A percentile compares a stretch with the other conserved stretches of the same genome.
phyloP scores from a whole-genome alignment of 2,329 filamentous ascomycete species.

The Trichoderma arundinaceum region DNA sequence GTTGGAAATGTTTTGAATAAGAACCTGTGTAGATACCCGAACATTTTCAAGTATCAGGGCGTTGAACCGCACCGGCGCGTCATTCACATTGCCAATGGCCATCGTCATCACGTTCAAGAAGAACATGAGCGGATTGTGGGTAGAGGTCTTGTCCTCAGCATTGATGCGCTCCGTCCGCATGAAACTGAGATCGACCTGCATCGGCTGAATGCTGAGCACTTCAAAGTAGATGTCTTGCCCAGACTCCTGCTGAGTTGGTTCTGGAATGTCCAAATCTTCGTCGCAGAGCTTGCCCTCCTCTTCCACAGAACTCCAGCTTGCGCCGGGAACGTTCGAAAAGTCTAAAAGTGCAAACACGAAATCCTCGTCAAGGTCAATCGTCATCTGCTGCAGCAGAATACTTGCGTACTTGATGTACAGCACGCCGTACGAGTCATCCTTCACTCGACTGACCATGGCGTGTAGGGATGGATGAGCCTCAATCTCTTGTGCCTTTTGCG shows the following conservation, averaged over 20 bases:
- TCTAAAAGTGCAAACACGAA: conserved; percentile 97
- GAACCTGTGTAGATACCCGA: conserved; percentile 81
- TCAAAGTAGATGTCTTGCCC: conserved; percentile 98
- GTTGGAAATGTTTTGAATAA: conserved; percentile 84
- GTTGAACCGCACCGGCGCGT: conserved; percentile 92
- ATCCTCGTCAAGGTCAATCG: conserved; percentile 94
- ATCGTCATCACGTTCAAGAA: conserved; percentile 98
- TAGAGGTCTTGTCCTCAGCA: conserved; percentile 89
- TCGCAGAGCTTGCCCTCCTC: conserved; percentile 88
- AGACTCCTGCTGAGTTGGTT: conserved; percentile 81
- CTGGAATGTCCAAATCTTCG: conserved; percentile 87
- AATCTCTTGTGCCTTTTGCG: conserved; percentile 94
- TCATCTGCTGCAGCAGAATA: conserved; percentile 94
- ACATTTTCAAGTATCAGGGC: conserved; percentile 95
- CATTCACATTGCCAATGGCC: conserved; percentile 99
- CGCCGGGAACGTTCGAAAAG: conserved; percentile 90
- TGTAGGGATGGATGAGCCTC: conserved; percentile 96
- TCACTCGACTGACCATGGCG: conserved; percentile 88
- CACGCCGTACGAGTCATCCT: conserved; percentile 97
- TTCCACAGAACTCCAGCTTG: conserved; percentile 71
- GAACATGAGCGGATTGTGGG: conserved; percentile 95
- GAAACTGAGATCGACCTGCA: conserved; percentile 97
- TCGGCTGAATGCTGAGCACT: conserved; percentile 93
- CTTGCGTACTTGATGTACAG: conserved; percentile 99
- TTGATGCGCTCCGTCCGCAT: conserved; percentile 97